Evolutionary conservation across 495 filamentous ascomycete species (phyloP), one percentile per base, ranked within the genome.

Genomic region (Xylaria scruposa): DNA sequence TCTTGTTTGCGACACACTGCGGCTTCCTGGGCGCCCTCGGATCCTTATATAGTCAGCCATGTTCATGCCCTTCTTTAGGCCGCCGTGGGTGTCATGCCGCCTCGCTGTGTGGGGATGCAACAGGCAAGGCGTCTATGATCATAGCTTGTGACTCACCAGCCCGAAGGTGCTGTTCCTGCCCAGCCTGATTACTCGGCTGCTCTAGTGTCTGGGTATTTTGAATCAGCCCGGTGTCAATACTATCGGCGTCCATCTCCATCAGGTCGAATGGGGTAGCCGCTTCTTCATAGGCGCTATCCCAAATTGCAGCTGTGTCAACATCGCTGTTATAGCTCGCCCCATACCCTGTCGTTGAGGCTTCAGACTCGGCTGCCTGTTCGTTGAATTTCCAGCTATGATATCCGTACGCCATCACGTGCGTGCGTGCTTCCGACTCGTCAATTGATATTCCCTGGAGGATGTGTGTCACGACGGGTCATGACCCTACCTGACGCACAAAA

Each of bases 21-120:
- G 49, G 42, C 8, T 8, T 10, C 26, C 10, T 19, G 51, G 70
- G 49, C 40, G 19, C 33, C 61, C 10, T 60, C 70, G 12, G 2
- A n/a, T 36, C 33, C 62, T 71, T 71, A 66, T 71, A 71, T 71
- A 46, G 70, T 67, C 62, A 71, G 70, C 61, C 33, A 38, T 49
- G 19, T 44, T 17, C 33, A n/a, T 17, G 2, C 12, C 51, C 29
- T 36, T 1, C 40, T 60, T 51, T 60, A 71, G 70, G 70, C 68
- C 47, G 47, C 68, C 47, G n/a, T 58, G 53, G 42, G 58, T 56
- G 46, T 47, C 61, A 70, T 29, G 59, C 46, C 49, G 59, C 68
- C 46, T 33, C 59, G 29, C 6, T 38, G 59, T 54, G 31, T 31
- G 68, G 46, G 31, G 58, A 24, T 49, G 21, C 33, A 0, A 21